A percentile compares a stretch with the other conserved stretches of the same genome.
phyloP scores from a whole-genome alignment of 768 basidiomycete species.

The Naganishia vaughanmartiniae region DNA sequence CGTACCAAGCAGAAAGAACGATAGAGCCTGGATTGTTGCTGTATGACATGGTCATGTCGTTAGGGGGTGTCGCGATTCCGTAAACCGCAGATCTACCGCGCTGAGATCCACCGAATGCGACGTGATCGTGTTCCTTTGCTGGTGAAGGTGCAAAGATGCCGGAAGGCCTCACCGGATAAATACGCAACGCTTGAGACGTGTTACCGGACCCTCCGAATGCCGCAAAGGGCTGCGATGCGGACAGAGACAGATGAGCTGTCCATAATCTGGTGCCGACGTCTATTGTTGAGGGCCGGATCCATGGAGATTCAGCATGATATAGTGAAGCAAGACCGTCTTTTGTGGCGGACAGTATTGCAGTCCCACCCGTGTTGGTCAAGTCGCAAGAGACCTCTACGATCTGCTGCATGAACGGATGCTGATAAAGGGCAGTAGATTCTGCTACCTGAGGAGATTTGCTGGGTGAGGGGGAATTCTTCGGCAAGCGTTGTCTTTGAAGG shows the following conservation, averaged over 20 bases:
- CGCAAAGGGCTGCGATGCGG: slow-evolving; percentile 6
- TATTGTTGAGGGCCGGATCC: slow-evolving; percentile 18
- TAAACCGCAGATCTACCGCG: slow-evolving; percentile 28
- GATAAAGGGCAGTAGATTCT: slow-evolving; percentile 20
- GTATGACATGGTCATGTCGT: slow-evolving; percentile 21
- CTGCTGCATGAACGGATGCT: neutral
- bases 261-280: slow-evolving; percentile 16
- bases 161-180: slow-evolving; percentile 10
- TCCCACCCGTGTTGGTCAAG: neutral
- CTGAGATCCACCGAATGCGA: neutral
- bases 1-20: slow-evolving; percentile 33
- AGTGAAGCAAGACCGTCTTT: slow-evolving; percentile 26
- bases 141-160: neutral
- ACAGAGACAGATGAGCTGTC: slow-evolving; percentile 11
- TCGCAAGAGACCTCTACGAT: slow-evolving; percentile 22
- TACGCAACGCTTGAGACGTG: slow-evolving; percentile 5
- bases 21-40: slow-evolving; percentile 23
- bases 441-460: neutral
- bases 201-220: slow-evolving; percentile 25
- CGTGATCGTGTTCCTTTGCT: neutral
- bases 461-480: neutral
- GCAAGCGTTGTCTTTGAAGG: slow-evolving; percentile 15
- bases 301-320: slow-evolving; percentile 23
- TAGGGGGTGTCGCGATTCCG: slow-evolving; percentile 4
- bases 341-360: slow-evolving; percentile 24